Conservation (phyloP, 1,284 basidiomycete species). For the Bjerkandera adusta region DNA sequence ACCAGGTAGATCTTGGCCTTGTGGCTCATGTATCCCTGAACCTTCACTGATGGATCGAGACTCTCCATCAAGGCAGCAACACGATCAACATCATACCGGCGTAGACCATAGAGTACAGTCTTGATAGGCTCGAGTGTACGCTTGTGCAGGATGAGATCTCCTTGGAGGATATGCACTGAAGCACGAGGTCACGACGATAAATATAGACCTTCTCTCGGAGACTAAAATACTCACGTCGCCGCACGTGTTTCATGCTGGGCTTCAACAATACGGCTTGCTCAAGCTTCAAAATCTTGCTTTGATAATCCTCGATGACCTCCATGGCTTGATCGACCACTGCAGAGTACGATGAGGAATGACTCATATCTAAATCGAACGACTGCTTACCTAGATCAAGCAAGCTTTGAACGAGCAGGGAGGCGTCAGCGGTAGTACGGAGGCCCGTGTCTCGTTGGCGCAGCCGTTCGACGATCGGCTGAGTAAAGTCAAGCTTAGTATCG, state of each 20-base stretch:
- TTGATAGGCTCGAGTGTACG: conserved; percentile 68
- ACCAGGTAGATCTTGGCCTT: conserved; percentile 69
- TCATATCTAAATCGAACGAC: neutral
- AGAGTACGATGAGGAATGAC: neutral
- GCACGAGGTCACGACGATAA: conserved; percentile 2
- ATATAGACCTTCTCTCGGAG: neutral
- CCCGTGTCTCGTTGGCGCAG: conserved; percentile 56
- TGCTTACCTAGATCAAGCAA: conserved; percentile 58
- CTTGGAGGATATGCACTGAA: conserved; percentile 72
- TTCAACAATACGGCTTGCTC: conserved; percentile 58
- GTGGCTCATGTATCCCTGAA: conserved; percentile 64
- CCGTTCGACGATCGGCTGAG: conserved; percentile 52
- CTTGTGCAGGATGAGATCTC: conserved; percentile 69
- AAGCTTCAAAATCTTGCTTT: conserved; percentile 56
- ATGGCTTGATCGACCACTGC: conserved; percentile 64
- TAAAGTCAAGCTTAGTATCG: conserved; percentile 45
- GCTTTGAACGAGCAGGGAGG: conserved; percentile 59
- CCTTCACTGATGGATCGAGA: conserved; percentile 37
- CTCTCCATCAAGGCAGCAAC: conserved; percentile 45
- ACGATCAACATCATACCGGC: conserved; percentile 65
- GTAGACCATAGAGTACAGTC: conserved; percentile 61
- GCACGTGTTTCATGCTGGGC: conserved; percentile 57
- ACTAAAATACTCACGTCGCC: conserved; percentile 42
- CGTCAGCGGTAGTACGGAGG: conserved; percentile 56
- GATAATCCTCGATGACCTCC: conserved; percentile 67